Conservation (phyloP, 495 filamentous ascomycete species). For the Wilcoxina mikolae region DNA sequence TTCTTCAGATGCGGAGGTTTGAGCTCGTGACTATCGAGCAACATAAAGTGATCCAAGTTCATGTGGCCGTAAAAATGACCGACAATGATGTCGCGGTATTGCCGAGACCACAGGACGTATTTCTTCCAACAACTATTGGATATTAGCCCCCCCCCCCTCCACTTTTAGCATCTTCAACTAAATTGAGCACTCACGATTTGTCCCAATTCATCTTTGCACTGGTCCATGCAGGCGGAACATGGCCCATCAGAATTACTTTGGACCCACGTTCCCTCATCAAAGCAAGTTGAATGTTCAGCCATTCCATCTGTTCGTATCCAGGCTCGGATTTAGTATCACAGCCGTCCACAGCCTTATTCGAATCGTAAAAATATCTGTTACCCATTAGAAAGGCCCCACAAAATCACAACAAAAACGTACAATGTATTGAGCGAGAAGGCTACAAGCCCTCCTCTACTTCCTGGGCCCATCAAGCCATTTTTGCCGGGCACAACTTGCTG, state of each 20-base stretch:
- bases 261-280: constrained; percentile 67
- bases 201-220: constrained; percentile 77
- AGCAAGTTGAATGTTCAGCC: constrained; percentile 82
- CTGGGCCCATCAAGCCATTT: constrained; percentile 23
- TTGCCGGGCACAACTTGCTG: constrained; percentile 78
- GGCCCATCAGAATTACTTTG: constrained; percentile 89
- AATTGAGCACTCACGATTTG: constrained; percentile 32
- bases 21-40: constrained; percentile 73
- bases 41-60: constrained; percentile 95
- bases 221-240: constrained; percentile 81
- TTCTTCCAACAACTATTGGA: constrained; percentile 75
- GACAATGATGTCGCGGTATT: constrained; percentile 81
- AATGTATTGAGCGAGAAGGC: constrained; percentile 94
- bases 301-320: constrained; percentile 90
- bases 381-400: constrained; percentile 8
- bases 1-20: constrained; percentile 36
- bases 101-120: constrained; percentile 76
- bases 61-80: constrained; percentile 74
- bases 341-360: constrained; percentile 83
- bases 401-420: constrained; percentile 14
- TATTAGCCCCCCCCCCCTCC: no score
- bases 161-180: neutral
- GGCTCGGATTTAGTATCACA: constrained; percentile 64
- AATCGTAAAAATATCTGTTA: constrained; percentile 65
- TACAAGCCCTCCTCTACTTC: constrained; percentile 39